These are phyloP conservation scores for Saccharomyces uvarum DNA, from an alignment of 1,139 yeast species.

Conservation along the genomic window DNA sequence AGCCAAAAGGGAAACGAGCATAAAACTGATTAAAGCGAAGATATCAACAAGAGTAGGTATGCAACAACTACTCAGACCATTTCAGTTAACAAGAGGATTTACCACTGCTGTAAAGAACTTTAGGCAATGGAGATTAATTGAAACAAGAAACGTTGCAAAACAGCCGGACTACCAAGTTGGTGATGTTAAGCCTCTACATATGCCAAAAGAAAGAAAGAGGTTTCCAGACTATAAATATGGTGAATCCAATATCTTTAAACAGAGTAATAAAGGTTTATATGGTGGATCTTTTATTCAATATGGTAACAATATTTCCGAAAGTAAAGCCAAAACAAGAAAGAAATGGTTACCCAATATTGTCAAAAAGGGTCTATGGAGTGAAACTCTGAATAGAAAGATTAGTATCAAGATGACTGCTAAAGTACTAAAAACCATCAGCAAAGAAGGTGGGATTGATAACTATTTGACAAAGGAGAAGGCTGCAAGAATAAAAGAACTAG, in stretches of 20 bases:
- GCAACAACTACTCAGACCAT: background rate
- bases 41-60: background rate
- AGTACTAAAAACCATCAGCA: conserved; percentile 76
- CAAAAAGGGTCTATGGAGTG: conserved; percentile 75
- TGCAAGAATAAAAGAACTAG: conserved; percentile 85
- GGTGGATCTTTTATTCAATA: conserved; percentile 81
- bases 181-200: conserved; percentile 38
- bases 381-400: conserved; percentile 51
- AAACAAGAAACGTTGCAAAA: conserved; percentile 34
- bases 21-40: background rate
- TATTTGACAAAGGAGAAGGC: conserved; percentile 80
- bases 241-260: conserved; percentile 67
- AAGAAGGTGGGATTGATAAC: conserved; percentile 90
- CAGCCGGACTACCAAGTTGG: conserved; percentile 38
- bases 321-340: conserved; percentile 65
- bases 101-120: conserved; percentile 10
- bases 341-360: conserved; percentile 79
- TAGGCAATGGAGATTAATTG: conserved; percentile 37
- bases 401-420: conserved; percentile 65
- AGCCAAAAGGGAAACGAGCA: background rate
- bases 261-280: conserved; percentile 78
- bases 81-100: conserved; percentile 5
- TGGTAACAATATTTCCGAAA: conserved; percentile 75
- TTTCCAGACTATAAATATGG: conserved; percentile 81
- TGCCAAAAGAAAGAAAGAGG: conserved; percentile 43